These are phyloP conservation scores for Plasmodium knowlesi DNA, from an alignment of 169 alveolate genomes.

Conservation along the genomic window DNA sequence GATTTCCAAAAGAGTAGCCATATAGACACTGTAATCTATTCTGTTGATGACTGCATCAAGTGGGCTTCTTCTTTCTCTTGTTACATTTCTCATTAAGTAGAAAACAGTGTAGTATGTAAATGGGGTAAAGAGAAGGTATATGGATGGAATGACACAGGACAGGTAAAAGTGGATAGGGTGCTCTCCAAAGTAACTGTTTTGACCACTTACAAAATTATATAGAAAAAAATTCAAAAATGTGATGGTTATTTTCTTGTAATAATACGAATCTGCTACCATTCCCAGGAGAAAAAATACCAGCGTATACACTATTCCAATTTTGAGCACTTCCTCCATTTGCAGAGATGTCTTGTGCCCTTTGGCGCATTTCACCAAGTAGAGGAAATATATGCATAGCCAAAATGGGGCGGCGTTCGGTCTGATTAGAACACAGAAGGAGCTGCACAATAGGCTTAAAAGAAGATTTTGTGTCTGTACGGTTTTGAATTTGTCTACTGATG, in stretches of 20 bases:
- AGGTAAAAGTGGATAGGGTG: slow-evolving; percentile 27
- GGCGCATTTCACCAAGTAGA: slow-evolving; percentile 15
- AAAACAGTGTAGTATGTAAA: slow-evolving; percentile 5
- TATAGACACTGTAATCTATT: slow-evolving; percentile 24
- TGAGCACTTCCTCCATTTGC: slow-evolving; percentile 10
- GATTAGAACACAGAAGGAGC: slow-evolving; percentile 75
- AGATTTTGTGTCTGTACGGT: slow-evolving; percentile 20
- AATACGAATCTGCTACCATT: slow-evolving; percentile 43
- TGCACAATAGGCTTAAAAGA: slow-evolving; percentile 47
- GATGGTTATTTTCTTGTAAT: slow-evolving; percentile 30
- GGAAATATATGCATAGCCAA: slow-evolving; percentile 74
- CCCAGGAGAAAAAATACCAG: slow-evolving; percentile 11
- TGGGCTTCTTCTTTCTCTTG: background rate
- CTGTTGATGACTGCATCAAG: background rate
- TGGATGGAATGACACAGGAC: slow-evolving; percentile 25
- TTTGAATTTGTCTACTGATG: background rate
- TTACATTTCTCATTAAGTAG: background rate
- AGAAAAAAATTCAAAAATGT: slow-evolving; percentile 32
- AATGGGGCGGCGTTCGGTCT: slow-evolving; percentile 73
- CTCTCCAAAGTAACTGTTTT: slow-evolving; percentile 36
- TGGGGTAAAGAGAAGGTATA: slow-evolving; percentile 29
- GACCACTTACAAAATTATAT: slow-evolving; percentile 41
- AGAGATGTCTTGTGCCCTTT: background rate
- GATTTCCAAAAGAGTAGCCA: slow-evolving; percentile 43
- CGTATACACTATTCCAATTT: background rate